Conservation (phyloP, 805 yeast species). For the Sugiyamaella valdiviana region DNA sequence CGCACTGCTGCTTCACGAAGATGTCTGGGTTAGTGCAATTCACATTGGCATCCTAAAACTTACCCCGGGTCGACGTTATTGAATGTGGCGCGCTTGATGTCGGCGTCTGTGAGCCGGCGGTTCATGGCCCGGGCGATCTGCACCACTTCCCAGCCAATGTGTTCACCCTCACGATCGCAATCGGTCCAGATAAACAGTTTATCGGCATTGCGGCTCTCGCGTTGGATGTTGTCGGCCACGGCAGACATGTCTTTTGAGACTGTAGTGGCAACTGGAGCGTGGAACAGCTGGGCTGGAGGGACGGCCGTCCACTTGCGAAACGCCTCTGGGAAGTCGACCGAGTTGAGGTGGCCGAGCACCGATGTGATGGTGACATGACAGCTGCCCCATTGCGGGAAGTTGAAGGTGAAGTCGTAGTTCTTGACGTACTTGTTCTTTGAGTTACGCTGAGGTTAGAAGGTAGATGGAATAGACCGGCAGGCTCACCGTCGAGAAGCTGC, state of each 20-base stretch:
- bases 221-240: constrained; percentile 60
- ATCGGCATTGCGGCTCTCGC: constrained; percentile 55
- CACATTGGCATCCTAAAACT: background rate
- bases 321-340: constrained; percentile 55
- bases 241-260: constrained; percentile 38
- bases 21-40: constrained; percentile 37
- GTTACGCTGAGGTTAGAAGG: constrained; percentile 28
- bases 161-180: constrained; percentile 96
- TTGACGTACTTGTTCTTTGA: constrained; percentile 57
- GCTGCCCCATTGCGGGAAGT: constrained; percentile 64
- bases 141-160: constrained; percentile 77
- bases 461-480: background rate
- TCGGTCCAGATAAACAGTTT: constrained; percentile 94
- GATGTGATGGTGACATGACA: constrained; percentile 88
- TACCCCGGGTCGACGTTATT: constrained; percentile 69
- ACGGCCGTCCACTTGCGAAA: constrained; percentile 55
- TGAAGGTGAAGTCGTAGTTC: constrained; percentile 71
- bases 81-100: constrained; percentile 70
- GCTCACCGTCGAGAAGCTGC: constrained; percentile 37
- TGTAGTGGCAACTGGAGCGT: constrained; percentile 52
- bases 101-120: constrained; percentile 39
- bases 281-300: constrained; percentile 59
- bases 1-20: constrained; percentile 64
- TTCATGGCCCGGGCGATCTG: constrained; percentile 59
- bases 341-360: constrained; percentile 79